A percentile compares a stretch with the other conserved stretches of the same genome.
These are phyloP conservation scores for Corylus americana DNA, from an alignment of 306 rosid genomes.

Conservation along the genomic window DNA sequence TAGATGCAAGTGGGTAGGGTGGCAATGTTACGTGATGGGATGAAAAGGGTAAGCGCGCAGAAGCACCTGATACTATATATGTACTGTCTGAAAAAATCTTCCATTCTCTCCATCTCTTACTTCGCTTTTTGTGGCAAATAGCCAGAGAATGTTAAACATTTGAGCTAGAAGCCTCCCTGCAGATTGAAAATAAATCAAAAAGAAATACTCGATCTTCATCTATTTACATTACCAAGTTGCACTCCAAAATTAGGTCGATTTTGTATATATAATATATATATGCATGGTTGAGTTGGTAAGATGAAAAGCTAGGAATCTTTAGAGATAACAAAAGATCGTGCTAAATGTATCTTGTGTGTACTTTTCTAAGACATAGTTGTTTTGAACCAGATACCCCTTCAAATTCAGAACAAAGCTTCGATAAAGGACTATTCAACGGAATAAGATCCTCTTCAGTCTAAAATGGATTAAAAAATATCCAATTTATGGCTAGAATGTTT, in stretches of 20 bases:
- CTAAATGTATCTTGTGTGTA: constrained; percentile 26
- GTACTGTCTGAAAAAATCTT: constrained; percentile 49
- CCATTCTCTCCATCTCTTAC: constrained; percentile 38
- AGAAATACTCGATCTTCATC: neutral
- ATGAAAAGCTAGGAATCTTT: constrained; percentile 61
- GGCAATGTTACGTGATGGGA: constrained; percentile 51
- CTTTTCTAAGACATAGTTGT: constrained; percentile 24
- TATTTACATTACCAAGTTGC: constrained; percentile 32
- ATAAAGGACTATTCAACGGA: neutral
- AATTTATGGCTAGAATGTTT: no score
- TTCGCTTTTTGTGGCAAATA: constrained; percentile 54
- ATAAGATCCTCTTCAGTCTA: no score
- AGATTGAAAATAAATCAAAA: neutral
- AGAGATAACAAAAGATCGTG: constrained; percentile 54
- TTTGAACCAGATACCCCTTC: constrained; percentile 55
- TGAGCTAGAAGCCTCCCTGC: constrained; percentile 42
- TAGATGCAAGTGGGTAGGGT: constrained; percentile 51
- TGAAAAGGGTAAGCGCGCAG: constrained; percentile 43
- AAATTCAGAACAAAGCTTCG: constrained; percentile 35
- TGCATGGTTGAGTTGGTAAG: neutral
- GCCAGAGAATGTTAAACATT: constrained; percentile 50
- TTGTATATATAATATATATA: no score
- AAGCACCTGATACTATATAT: constrained; percentile 78
- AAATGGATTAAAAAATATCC: no score
- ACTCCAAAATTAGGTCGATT: neutral